Base-by-base conservation (phyloP, 1,284 basidiomycete species). In the Pholiota adiposa region DNA sequence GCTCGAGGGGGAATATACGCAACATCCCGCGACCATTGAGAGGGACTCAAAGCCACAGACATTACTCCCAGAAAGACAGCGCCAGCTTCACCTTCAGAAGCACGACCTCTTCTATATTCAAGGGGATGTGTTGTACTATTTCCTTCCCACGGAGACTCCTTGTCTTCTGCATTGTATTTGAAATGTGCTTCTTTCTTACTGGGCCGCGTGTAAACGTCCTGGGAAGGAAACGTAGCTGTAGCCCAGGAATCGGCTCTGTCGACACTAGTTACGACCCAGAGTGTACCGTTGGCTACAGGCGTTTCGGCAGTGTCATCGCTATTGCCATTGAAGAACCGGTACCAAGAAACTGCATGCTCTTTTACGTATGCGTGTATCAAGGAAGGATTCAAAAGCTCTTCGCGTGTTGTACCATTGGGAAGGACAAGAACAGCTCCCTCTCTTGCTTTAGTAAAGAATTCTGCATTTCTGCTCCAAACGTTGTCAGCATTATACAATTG, bases 401-500 rank as follows among this genome's bases (percentile, higher is more conserved):
- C 59, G 23, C 59, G 54, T 23, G 46, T 40, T 23, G 54, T 40
- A 16, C 59, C 59, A 9, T 44, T 54, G 9, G 59, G 59, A 14
- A 61, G 55, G 51, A 61, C 25, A 2, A 61, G 34, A 4, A 61
- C 59, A 4, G 43, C 54, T 11, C 59, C 59, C 53, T 61, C 59
- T 11, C 54, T 38, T 4, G 50, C 55, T 16, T 40, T n/a, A 1
- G 54, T 51, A 11, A 19, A 25, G 29, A 61, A 61, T 38, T 31
- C 29, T 5, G 11, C 4, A 5, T 31, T 31, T 31, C 29, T 31
- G 29, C 5, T 4, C 29, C n/a, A 31, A 31, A 31, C 4, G 29
- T 4, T 31, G 11, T 31, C 29, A 31, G 29, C 11, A 11, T 8
- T n/a, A 12, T 0, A 43, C 14, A 2, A 36, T 25, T 1, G n/a